phyloP scores from a whole-genome alignment of 768 basidiomycete species.

The Lactarius indigo region DNA sequence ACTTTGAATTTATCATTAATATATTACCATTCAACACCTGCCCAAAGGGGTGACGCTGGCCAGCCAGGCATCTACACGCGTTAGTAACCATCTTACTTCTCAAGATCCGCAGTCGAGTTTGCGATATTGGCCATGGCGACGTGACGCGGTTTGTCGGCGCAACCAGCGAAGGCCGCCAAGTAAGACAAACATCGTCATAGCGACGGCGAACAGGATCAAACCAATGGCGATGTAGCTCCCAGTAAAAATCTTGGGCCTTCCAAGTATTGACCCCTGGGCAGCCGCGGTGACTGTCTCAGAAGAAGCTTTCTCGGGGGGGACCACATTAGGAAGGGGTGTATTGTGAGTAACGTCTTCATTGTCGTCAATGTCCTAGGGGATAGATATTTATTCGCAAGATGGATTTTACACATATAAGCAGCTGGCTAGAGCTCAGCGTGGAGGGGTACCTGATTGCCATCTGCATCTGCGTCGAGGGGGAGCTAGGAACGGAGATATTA shows the following conservation, averaged over 20 bases:
- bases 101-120: constrained; percentile 20
- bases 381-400: constrained; percentile 31
- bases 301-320: neutral
- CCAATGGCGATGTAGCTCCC: constrained; percentile 35
- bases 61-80: neutral
- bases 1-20: neutral
- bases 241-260: constrained; percentile 19
- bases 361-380: constrained; percentile 25
- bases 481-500: constrained; percentile 38
- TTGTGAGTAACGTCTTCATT: constrained; percentile 22
- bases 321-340: neutral
- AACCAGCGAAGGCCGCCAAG: constrained; percentile 23
- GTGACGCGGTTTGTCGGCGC: constrained; percentile 12
- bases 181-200: constrained; percentile 14
- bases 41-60: neutral
- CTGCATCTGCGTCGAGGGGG: constrained; percentile 51
- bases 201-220: constrained; percentile 28
- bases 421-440: constrained; percentile 84
- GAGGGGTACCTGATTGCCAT: constrained; percentile 88
- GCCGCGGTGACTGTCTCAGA: constrained; percentile 2
- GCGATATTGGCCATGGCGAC: constrained; percentile 18
- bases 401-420: constrained; percentile 28
- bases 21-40: neutral
- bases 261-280: constrained; percentile 15
- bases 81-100: constrained; percentile 14